These are phyloP conservation scores for Antitrichia curtipendula DNA, from an alignment of 225 moss, liverwort and hornwort genomes.

Conservation along the genomic window DNA sequence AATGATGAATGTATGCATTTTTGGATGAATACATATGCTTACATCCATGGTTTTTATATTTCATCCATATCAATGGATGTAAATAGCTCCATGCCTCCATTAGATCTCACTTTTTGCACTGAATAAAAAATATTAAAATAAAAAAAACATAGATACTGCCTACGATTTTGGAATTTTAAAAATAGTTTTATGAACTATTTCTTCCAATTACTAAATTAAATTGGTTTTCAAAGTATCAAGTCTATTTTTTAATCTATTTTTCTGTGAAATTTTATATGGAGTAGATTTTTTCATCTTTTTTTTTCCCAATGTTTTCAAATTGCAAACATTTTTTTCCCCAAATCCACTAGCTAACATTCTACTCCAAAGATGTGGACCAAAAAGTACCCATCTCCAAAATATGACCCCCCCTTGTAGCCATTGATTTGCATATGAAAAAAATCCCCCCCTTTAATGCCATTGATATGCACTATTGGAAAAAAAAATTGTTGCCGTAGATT, in stretches of 20 bases:
- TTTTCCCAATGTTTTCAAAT: neutral
- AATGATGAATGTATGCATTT: neutral
- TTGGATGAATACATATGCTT: neutral
- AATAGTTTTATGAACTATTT: neutral
- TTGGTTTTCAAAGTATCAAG: accelerated
- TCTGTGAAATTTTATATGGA: neutral
- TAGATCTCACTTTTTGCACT: accelerated
- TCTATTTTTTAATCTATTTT: neutral
- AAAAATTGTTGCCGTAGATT: too few relatives aligned
- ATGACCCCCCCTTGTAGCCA: too few relatives aligned
- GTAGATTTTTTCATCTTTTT: neutral
- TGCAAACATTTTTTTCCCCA: neutral
- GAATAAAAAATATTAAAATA: neutral
- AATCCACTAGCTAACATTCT: neutral
- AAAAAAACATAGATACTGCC: neutral
- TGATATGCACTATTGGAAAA: too few relatives aligned
- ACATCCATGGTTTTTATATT: neutral
- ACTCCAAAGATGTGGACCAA: too few relatives aligned
- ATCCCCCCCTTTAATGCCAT: too few relatives aligned
- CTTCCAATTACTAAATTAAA: neutral
- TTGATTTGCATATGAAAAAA: too few relatives aligned
- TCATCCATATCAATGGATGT: neutral
- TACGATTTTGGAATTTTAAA: neutral
- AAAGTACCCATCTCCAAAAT: too few relatives aligned
- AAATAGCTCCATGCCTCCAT: neutral